Conservation (phyloP, 2,329 filamentous ascomycete genomes). For the Lasiodiplodia sp. region DNA sequence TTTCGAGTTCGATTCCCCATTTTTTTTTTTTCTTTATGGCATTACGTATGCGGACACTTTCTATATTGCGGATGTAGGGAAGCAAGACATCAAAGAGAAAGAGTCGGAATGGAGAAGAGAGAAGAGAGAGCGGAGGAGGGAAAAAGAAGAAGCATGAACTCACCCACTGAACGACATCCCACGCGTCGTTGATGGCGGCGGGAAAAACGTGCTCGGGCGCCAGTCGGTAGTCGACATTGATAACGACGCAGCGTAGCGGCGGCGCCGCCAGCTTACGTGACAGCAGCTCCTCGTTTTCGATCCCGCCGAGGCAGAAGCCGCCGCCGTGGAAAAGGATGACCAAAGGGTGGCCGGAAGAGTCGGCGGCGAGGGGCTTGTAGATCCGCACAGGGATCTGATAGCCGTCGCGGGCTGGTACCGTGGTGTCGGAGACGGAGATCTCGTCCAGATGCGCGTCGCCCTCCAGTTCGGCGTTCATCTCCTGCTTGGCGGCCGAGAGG, state of each 20-base stretch:
- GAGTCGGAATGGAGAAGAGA: not conserved
- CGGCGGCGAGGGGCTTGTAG: slow-evolving; percentile 32
- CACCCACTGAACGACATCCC: slow-evolving; percentile 34
- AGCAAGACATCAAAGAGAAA: no score
- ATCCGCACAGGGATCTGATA: slow-evolving; percentile 36
- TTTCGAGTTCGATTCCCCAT: no score
- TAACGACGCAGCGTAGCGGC: slow-evolving; percentile 6
- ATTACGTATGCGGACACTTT: no score
- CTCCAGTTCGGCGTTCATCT: slow-evolving; percentile 5
- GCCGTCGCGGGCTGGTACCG: slow-evolving; percentile 37
- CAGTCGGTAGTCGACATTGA: slow-evolving; percentile 67
- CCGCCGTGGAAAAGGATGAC: slow-evolving; percentile 39
- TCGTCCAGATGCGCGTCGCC: slow-evolving; percentile 11
- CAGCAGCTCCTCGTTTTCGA: slow-evolving; percentile 34
- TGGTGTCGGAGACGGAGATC: slow-evolving; percentile 34
- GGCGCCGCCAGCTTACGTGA: slow-evolving; percentile 5
- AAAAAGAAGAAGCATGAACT: not conserved
- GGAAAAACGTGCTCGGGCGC: slow-evolving; percentile 70
- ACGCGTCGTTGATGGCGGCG: slow-evolving; percentile 65
- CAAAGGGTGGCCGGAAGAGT: slow-evolving; percentile 30
- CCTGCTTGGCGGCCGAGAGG: not conserved
- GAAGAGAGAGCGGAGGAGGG: not conserved
- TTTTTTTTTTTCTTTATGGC: not conserved
- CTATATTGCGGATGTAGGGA: no score
- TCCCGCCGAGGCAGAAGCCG: slow-evolving; percentile 38